A percentile compares a stretch with the other conserved stretches of the same genome.
These are phyloP conservation scores for Cicer pinnatifidum DNA, from an alignment of 306 rosid genomes.

Conservation along the genomic window DNA sequence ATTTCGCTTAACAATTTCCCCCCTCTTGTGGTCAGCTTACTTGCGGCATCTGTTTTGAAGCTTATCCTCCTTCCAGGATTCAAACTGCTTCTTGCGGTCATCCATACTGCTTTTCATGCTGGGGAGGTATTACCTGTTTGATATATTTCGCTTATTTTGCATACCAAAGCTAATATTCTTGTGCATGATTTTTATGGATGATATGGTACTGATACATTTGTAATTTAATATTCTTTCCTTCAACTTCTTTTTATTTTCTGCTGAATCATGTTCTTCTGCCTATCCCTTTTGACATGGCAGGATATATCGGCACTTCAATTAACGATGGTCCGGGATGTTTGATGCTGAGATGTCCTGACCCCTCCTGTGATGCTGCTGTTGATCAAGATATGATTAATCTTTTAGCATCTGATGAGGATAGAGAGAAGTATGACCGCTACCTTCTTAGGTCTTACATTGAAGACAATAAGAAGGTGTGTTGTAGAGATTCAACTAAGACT, in stretches of 20 bases:
- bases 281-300: constrained; percentile 39
- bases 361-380: constrained; percentile 72
- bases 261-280: constrained; percentile 24
- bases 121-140: constrained; percentile 53
- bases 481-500: constrained; percentile 22
- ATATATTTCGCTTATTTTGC: constrained; percentile 23
- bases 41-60: constrained; percentile 81
- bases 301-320: constrained; percentile 72
- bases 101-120: constrained; percentile 70
- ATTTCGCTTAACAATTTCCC: background rate
- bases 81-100: constrained; percentile 69
- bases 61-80: constrained; percentile 46
- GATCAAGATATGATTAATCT: constrained; percentile 69
- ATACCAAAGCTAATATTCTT: background rate
- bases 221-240: constrained; percentile 1
- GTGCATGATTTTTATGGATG: background rate
- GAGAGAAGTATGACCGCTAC: constrained; percentile 65
- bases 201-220: background rate
- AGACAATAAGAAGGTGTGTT: constrained; percentile 64
- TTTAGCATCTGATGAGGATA: constrained; percentile 56
- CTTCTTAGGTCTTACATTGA: constrained; percentile 79
- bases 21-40: constrained; percentile 48
- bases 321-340: constrained; percentile 86
- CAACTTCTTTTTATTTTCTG: background rate
- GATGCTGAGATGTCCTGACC: constrained; percentile 81